Evolutionary conservation across 305 asterid genomes (phyloP), one percentile per base, ranked within the genome.

Genomic region (Fraxinus xanthoxyloides): DNA sequence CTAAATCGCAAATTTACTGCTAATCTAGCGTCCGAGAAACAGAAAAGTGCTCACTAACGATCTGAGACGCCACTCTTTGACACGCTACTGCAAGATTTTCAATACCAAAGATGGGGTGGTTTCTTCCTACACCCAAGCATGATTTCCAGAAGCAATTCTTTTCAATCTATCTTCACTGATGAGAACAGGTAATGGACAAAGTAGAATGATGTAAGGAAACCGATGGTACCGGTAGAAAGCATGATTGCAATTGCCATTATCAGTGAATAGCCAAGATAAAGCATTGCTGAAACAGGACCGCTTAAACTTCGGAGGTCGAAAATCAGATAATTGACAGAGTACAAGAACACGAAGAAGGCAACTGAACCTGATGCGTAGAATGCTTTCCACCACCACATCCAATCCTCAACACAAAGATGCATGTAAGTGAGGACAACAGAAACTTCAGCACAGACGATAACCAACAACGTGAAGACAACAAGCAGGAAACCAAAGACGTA

Each of bases 311-410:
- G 89, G 75, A 93, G 95, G 79, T 94, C 97, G 72, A 94, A 94
- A 24, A 92, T 89, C 79, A 91, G 85, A 89, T 92, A 91, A 77
- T 94, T 91, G 87, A 91, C 84, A 75, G 97, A 92, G 90, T 92
- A 94, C 75, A 91, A 72, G 88, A 91, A 94, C 65, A 94, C 96
- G 12, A 91, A 93, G 0, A 93, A 82, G 2, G 98, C 90, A 43
- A 92, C 98, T 19, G 95, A 93, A 31, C 97, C 94, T 0, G 97
- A 91, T 36, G 97, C 94, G 24, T 84, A 91, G 90, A 92, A 91
- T 4, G 96, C 92, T 87, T 92, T 94, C 98, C 98, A 94, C 98
- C 97, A 94, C 98, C 98, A 94, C 94, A 87, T 87, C 97, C 97
- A 94, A 34, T 94, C 98, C 92, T 94, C 98, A 13, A 91, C 95